These are phyloP conservation scores for Trichoderma virens DNA, from an alignment of 495 filamentous ascomycete genomes.

Conservation along the genomic window DNA sequence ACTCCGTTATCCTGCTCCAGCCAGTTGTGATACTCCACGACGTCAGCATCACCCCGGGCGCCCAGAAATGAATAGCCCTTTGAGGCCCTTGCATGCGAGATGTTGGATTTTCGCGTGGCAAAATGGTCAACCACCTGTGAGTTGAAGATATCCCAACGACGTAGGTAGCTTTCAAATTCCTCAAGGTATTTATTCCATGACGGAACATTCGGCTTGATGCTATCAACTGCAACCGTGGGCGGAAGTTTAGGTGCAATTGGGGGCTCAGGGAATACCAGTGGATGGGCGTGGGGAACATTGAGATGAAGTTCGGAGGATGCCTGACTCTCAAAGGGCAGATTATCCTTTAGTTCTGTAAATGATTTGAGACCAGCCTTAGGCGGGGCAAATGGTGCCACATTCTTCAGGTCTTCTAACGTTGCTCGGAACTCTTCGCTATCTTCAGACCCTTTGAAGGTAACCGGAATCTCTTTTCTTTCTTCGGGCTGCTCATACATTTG, in stretches of 20 bases:
- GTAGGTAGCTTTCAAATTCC: conserved; percentile 60
- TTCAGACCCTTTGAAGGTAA: conserved; percentile 28
- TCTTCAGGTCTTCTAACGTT: conserved; percentile 58
- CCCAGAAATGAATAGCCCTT: conserved; percentile 45
- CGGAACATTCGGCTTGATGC: conserved; percentile 33
- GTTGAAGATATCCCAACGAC: conserved; percentile 61
- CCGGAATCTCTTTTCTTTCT: conserved; percentile 13
- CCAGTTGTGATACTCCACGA: conserved; percentile 48
- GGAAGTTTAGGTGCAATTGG: conserved; percentile 49
- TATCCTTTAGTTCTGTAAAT: conserved; percentile 56
- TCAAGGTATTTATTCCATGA: conserved; percentile 54
- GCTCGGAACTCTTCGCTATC: conserved; percentile 40
- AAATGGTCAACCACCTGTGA: conserved; percentile 61
- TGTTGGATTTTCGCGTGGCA: conserved; percentile 47
- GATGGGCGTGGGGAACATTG: conserved; percentile 21
- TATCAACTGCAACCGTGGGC: conserved; percentile 23
- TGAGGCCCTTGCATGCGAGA: conserved; percentile 36
- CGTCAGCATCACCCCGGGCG: conserved; percentile 40
- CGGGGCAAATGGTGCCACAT: conserved; percentile 56
- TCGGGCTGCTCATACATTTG: conserved; percentile 23
- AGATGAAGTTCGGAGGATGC: conserved; percentile 41
- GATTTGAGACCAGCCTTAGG: conserved; percentile 50
- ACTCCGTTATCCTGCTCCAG: conserved; percentile 59
- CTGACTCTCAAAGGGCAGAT: conserved; percentile 65
- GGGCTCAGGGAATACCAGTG: conserved; percentile 51